phyloP scores from a whole-genome alignment of 202 grass and related monocot genomes.

The Musa balbisiana region DNA sequence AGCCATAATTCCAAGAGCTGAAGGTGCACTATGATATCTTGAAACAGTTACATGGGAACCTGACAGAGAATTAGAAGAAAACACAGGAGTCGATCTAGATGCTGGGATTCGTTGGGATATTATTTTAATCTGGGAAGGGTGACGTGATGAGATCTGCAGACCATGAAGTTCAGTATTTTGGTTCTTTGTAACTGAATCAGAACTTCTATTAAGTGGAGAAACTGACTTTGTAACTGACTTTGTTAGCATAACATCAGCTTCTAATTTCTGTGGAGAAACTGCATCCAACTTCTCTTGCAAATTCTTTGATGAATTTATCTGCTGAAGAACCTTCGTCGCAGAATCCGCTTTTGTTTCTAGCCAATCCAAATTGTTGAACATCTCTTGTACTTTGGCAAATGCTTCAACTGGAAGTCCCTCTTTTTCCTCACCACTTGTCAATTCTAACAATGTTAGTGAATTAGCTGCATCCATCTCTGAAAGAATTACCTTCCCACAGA shows the following conservation, averaged over 20 bases:
- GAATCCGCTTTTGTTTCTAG: slow-evolving; percentile 60
- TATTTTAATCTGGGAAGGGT: slow-evolving; percentile 28
- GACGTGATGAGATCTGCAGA: slow-evolving; percentile 27
- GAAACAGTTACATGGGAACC: slow-evolving; percentile 40
- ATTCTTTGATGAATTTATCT: slow-evolving; percentile 50
- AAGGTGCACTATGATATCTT: slow-evolving; percentile 51
- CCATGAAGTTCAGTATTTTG: slow-evolving; percentile 29
- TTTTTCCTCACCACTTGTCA: slow-evolving; percentile 59
- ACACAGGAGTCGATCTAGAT: slow-evolving; percentile 47
- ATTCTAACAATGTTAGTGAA: slow-evolving; percentile 44
- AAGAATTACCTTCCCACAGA: slow-evolving; percentile 53
- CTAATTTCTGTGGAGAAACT: slow-evolving; percentile 41
- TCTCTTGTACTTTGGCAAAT: slow-evolving; percentile 94
- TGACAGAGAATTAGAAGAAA: slow-evolving; percentile 35
- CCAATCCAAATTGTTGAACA: slow-evolving; percentile 91
- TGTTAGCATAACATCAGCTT: slow-evolving; percentile 23
- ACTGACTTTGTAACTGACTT: no score
- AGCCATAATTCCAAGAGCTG: slow-evolving; percentile 69
- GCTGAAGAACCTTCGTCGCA: slow-evolving; percentile 59
- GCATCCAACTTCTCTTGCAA: slow-evolving; percentile 49
- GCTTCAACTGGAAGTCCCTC: slow-evolving; percentile 87
- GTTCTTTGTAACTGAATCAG: slow-evolving; percentile 19
- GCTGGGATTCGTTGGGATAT: slow-evolving; percentile 26
- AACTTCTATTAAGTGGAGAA: slow-evolving; percentile 19
- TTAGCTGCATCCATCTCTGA: slow-evolving; percentile 83